These are phyloP conservation scores for Fomitopsis palustris DNA, from an alignment of 1,284 basidiomycete species.

Conservation along the genomic window DNA sequence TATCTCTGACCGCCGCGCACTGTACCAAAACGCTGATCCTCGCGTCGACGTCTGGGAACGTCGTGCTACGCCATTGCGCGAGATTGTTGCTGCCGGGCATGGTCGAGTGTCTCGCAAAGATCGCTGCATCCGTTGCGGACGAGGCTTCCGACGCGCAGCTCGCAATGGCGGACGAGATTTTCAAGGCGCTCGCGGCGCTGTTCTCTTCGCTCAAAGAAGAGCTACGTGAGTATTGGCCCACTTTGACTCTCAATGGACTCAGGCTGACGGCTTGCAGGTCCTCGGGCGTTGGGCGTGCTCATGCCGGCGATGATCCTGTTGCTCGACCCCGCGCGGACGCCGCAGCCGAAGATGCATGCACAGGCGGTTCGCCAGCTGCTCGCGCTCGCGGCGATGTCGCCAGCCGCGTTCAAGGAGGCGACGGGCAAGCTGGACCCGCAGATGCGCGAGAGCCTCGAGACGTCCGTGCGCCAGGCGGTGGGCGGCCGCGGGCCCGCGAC, in stretches of 20 bases:
- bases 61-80: slow-evolving; percentile 70
- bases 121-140: slow-evolving; percentile 57
- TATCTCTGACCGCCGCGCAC: slow-evolving; percentile 83
- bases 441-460: slow-evolving; percentile 68
- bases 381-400: slow-evolving; percentile 70
- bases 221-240: slow-evolving; percentile 48
- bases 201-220: slow-evolving; percentile 57
- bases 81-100: slow-evolving; percentile 76
- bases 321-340: slow-evolving; percentile 51
- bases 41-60: slow-evolving; percentile 58
- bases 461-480: slow-evolving; percentile 75
- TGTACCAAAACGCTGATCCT: slow-evolving; percentile 82
- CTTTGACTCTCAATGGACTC: too few relatives aligned
- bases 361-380: slow-evolving; percentile 77
- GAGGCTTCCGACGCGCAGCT: slow-evolving; percentile 50
- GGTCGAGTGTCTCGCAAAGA: slow-evolving; percentile 73
- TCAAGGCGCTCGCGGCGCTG: slow-evolving; percentile 76
- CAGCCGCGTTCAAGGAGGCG: slow-evolving; percentile 85
- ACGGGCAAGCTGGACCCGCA: slow-evolving; percentile 65
- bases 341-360: slow-evolving; percentile 49
- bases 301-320: slow-evolving; percentile 79
- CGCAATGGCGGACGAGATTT: slow-evolving; percentile 72
- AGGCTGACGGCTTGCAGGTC: slow-evolving; percentile 40
- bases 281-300: slow-evolving; percentile 71
- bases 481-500: slow-evolving; percentile 35